Conservation (phyloP, 2,329 filamentous ascomycete species). For the Claviceps sp. region DNA sequence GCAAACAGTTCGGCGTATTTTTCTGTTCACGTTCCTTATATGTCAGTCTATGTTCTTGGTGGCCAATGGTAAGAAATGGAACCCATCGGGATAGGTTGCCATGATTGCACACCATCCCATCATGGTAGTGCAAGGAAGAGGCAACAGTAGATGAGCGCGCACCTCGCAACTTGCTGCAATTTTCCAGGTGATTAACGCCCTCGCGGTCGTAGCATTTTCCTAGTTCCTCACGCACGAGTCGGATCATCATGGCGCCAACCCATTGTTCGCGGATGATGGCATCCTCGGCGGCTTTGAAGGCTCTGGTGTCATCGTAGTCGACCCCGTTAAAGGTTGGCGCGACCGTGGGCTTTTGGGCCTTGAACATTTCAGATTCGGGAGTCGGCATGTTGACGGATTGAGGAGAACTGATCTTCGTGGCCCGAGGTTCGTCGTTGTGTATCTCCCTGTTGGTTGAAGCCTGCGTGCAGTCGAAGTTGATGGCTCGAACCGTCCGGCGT, state of each 20-base stretch:
- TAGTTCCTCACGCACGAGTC: slow-evolving; percentile 69
- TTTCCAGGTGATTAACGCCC: slow-evolving; percentile 79
- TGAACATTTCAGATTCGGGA: slow-evolving; percentile 68
- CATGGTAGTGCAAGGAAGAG: neutral
- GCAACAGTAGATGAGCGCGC: slow-evolving; percentile 5
- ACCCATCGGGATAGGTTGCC: no score
- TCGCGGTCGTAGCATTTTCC: slow-evolving; percentile 75
- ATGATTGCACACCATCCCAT: no score
- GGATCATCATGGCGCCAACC: slow-evolving; percentile 81
- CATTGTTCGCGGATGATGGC: slow-evolving; percentile 75
- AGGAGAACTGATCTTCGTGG: neutral
- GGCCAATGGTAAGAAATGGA: neutral
- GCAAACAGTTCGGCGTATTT: slow-evolving; percentile 68
- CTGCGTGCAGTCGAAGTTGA: neutral
- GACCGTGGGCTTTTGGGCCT: slow-evolving; percentile 72
- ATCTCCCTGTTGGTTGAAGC: neutral
- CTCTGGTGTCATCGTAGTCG: slow-evolving; percentile 71
- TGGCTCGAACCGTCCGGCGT: neutral
- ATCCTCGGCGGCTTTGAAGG: slow-evolving; percentile 72
- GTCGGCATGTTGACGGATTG: slow-evolving; percentile 51
- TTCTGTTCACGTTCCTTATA: slow-evolving; percentile 32
- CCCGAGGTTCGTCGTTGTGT: neutral
- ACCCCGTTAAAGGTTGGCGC: slow-evolving; percentile 75
- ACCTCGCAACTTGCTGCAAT: slow-evolving; percentile 74
- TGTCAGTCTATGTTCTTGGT: neutral